Base-by-base conservation (phyloP, 73 alveolate genomes). In the Blepharisma japonicum region DNA sequence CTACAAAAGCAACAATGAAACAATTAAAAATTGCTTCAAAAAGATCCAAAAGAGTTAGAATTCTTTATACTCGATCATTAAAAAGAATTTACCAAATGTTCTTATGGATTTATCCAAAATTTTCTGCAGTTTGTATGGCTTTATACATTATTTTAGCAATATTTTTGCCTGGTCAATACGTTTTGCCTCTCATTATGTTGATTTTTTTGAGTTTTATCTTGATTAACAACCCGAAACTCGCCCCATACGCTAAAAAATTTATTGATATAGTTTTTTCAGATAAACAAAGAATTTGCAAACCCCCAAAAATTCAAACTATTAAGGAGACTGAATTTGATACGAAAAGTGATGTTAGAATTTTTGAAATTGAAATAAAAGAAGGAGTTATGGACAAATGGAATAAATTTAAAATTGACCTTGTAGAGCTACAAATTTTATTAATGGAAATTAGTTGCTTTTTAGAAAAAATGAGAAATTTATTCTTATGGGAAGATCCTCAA, bases 401-500 rank as follows among this genome's bases (percentile, higher is more conserved):
- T 8, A 61, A 61, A 61, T 14, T 61, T 25, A 61, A 39, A 25
- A 14, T 61, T 14, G 74, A 61, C 23, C 38, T 61, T 61, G 74
- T 14, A 2, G 74, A 61, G 23, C 74, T 61, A 14, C n/a, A 14
- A 9, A 39, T 14, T 8, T 14, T 61, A 18, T 61, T 61, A 39
- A 20, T 61, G 11, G 74, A 61, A 20, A 39, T 61, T 5, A 39
- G 14, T 5, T 61, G 47, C 2, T 14, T 61, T 25, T n/a, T 39
- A 14, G 74, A 61, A 25, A 61, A 61, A 61, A 14, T 61, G 38
- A 14, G 74, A 39, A 61, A 11, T 61, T 61, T 61, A 25, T 61
- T 61, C 23, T 25, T 61, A 11, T 61, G 74, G 74, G 74, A 61
- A 61, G 74, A 61, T 61, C 47, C 74, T n/a, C 74, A 61, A 61